Evolutionary conservation across 2,329 filamentous ascomycete species (phyloP).

Genomic region (Pseudogymnoascus verrucosus): DNA sequence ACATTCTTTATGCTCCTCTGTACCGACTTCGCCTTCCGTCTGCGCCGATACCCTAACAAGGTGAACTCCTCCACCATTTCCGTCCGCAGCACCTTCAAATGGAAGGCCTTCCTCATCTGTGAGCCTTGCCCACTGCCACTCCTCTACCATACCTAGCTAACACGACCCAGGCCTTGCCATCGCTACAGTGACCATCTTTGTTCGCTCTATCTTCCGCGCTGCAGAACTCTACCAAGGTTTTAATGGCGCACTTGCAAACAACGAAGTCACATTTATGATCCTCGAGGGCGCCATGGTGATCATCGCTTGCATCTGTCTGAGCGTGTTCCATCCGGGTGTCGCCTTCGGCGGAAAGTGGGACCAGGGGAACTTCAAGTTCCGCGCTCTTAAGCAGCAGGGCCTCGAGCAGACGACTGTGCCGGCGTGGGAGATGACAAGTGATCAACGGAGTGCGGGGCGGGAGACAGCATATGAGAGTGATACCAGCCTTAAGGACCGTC

Average conservation of each 20-base stretch:
- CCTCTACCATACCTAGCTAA: background rate
- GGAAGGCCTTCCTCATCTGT: slow-evolving; percentile 3
- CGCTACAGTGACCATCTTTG: slow-evolving; percentile 47
- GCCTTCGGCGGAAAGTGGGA: slow-evolving; percentile 16
- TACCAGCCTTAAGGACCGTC: background rate
- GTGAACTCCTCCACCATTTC: background rate
- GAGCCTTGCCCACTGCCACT: background rate
- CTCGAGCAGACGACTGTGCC: background rate
- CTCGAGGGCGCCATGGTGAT: slow-evolving; percentile 36
- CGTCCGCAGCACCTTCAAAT: background rate
- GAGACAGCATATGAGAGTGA: background rate
- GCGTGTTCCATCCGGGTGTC: slow-evolving; percentile 28
- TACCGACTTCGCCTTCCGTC: slow-evolving; percentile 20
- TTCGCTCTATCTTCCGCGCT: slow-evolving; percentile 50
- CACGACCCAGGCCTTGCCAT: slow-evolving; percentile 29
- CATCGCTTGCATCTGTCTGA: slow-evolving; percentile 25
- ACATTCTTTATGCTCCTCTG: slow-evolving; percentile 25
- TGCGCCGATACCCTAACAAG: slow-evolving; percentile 8
- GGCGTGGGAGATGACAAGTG: background rate
- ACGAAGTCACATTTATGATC: slow-evolving; percentile 38
- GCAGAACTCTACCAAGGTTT: slow-evolving; percentile 51
- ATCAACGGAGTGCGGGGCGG: background rate
- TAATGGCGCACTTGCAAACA: slow-evolving; percentile 38
- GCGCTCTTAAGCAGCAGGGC: background rate
- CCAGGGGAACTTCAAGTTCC: slow-evolving; percentile 1